Evolutionary conservation across 768 basidiomycete species (phyloP).

Genomic region (Boletus pseudopeckii): DNA sequence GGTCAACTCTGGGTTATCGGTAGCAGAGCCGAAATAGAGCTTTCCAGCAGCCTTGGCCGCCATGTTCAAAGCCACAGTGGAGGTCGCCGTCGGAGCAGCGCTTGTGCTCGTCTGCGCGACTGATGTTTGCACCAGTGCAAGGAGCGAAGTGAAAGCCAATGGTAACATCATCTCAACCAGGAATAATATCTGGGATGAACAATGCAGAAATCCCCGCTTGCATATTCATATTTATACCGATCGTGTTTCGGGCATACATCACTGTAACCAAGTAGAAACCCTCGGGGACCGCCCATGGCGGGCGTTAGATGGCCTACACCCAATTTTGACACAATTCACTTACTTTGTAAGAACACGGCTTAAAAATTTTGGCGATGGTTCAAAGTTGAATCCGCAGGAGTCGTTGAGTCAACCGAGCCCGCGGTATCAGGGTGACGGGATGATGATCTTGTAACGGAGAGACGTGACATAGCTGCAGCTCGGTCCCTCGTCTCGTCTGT

Average conservation of each 20-base stretch:
- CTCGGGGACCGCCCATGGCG: not conserved
- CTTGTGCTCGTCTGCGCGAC: constrained; percentile 1
- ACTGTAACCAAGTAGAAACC: not conserved
- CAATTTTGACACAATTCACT: not conserved
- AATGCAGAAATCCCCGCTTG: not conserved
- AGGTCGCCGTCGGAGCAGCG: not conserved
- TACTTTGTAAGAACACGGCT: not conserved
- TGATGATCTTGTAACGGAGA: not conserved
- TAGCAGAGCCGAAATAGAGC: constrained; percentile 47
- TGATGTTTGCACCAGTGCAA: constrained; percentile 2
- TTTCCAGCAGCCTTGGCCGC: constrained; percentile 40
- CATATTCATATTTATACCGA: constrained; percentile 5
- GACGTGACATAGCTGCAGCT: not conserved
- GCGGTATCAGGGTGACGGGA: not conserved
- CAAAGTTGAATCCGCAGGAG: not conserved
- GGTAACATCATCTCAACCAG: not conserved
- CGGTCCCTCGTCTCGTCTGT: not conserved
- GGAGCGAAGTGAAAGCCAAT: constrained; percentile 2
- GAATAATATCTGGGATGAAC: not conserved
- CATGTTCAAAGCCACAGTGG: constrained; percentile 27
- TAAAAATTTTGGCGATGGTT: not conserved
- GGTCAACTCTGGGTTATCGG: constrained; percentile 44
- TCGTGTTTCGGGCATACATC: not conserved
- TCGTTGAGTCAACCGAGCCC: not conserved
- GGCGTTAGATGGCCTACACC: not conserved